These are phyloP conservation scores for Amaranthus palmeri DNA, from an alignment of 148 eudicot species.

Conservation along the genomic window DNA sequence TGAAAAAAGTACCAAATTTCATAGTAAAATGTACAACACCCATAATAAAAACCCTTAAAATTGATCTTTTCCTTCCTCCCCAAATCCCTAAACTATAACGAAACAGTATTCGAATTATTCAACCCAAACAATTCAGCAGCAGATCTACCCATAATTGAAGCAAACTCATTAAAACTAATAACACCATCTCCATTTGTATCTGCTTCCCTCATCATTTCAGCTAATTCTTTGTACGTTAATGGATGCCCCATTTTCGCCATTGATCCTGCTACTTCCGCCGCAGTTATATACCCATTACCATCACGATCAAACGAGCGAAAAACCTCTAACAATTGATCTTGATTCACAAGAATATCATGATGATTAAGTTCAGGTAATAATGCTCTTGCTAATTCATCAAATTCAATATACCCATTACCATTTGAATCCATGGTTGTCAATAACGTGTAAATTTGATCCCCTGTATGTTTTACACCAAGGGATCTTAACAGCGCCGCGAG, in stretches of 20 bases:
- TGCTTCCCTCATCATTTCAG: conserved; percentile 60
- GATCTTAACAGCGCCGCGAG: conserved; percentile 67
- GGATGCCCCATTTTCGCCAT: conserved; percentile 79
- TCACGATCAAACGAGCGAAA: conserved; percentile 57
- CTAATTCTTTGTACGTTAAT: conserved; percentile 53
- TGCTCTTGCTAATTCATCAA: conserved; percentile 54
- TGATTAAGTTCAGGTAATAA: conserved; percentile 40
- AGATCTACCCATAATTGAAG: conserved; percentile 52
- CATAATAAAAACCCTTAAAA: neutral
- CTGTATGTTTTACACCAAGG: conserved; percentile 51
- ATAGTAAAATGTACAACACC: neutral
- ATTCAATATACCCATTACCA: conserved; percentile 58
- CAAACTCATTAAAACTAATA: conserved; percentile 62
- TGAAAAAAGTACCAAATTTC: neutral
- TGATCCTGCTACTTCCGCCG: conserved; percentile 62
- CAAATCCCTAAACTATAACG: neutral
- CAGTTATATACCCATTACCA: conserved; percentile 60
- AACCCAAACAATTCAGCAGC: conserved; percentile 52
- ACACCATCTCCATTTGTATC: conserved; percentile 75
- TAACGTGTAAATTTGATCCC: conserved; percentile 47
- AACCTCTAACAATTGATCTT: conserved; percentile 53
- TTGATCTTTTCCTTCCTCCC: neutral
- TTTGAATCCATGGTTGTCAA: conserved; percentile 51
- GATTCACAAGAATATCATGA: conserved; percentile 40
- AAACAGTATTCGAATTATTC: conserved; percentile 2